Evolutionary conservation across 2,329 filamentous ascomycete species (phyloP).

Genomic region (Fusarium sp.): DNA sequence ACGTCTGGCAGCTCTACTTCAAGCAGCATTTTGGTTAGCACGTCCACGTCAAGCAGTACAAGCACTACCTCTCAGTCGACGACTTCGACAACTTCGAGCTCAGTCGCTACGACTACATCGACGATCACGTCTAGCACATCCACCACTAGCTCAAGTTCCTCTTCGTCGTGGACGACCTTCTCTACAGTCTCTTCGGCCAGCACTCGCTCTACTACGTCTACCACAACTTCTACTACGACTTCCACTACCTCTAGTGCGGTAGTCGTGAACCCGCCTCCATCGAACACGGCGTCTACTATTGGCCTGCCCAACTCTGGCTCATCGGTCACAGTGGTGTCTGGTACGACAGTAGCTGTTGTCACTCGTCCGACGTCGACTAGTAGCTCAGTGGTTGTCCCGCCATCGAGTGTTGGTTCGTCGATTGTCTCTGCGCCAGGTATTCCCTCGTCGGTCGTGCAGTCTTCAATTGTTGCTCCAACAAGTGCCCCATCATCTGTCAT

Average conservation of each 20-base stretch:
- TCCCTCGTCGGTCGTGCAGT: constrained; percentile 1
- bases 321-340: constrained; percentile 1
- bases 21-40: fast-evolving
- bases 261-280: background rate
- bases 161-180: background rate
- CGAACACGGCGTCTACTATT: background rate
- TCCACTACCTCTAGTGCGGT: background rate
- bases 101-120: background rate
- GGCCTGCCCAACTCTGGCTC: constrained; percentile 24
- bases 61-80: background rate
- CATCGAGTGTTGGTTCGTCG: background rate
- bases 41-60: background rate
- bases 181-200: constrained; percentile 5
- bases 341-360: constrained; percentile 20
- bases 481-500: background rate
- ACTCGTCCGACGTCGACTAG: constrained; percentile 18
- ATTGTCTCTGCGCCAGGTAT: background rate
- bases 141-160: background rate
- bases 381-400: constrained; percentile 37
- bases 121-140: background rate
- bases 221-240: background rate
- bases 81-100: background rate
- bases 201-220: background rate
- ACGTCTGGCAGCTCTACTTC: background rate
- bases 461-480: fast-evolving